A percentile compares a stretch with the other conserved stretches of the same genome.
These are phyloP conservation scores for Boletus sp. DNA, from an alignment of 768 basidiomycete species.

Conservation along the genomic window DNA sequence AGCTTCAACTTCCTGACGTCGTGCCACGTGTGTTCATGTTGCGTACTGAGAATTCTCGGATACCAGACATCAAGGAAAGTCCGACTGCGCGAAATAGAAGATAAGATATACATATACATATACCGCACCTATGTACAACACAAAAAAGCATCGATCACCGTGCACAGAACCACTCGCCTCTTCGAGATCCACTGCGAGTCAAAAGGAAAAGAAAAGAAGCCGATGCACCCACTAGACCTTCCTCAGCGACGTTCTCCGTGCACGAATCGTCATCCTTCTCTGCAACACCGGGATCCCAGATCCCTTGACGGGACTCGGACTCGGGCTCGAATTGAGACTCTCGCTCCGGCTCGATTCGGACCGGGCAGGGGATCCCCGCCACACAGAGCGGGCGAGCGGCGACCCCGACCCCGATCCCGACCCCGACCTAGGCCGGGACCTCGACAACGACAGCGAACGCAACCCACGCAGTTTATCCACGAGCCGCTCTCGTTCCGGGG, in stretches of 20 bases:
- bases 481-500: constrained; percentile 23
- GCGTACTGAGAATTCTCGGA: not conserved
- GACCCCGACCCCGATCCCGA: constrained; percentile 2
- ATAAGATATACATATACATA: too few species aligned
- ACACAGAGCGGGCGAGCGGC: not conserved
- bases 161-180: not conserved
- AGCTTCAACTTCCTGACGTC: not conserved
- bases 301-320: constrained; percentile 22
- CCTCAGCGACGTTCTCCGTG: constrained; percentile 17
- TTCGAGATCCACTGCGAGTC: not conserved
- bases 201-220: not conserved
- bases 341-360: constrained; percentile 19
- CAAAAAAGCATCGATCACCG: not conserved
- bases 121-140: not conserved
- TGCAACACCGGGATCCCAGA: constrained; percentile 30
- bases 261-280: constrained; percentile 28
- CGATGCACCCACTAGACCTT: constrained; percentile 7
- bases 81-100: not conserved
- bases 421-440: not conserved
- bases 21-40: not conserved
- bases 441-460: constrained; percentile 11
- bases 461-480: constrained; percentile 24
- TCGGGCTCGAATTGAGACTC: constrained; percentile 2
- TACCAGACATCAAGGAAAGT: too few species aligned
- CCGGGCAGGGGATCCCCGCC: constrained; percentile 18